Conservation (phyloP, 1,284 basidiomycete genomes). For the Ganoderma boninense region DNA sequence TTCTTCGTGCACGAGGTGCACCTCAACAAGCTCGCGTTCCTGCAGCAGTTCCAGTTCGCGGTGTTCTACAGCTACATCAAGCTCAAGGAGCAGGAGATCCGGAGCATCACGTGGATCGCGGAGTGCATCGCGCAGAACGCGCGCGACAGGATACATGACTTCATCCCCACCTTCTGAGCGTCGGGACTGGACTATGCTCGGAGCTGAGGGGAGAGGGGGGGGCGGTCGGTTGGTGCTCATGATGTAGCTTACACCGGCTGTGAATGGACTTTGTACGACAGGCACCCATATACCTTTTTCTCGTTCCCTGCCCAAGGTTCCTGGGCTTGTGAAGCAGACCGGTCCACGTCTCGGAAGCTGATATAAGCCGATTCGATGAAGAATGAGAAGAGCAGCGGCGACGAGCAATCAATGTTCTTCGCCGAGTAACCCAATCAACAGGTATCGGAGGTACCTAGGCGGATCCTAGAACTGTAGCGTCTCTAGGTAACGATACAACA, state of each 20-base stretch:
- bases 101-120: slow-evolving; percentile 97
- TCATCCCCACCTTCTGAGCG: slow-evolving; percentile 88
- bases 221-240: background rate
- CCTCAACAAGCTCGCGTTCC: slow-evolving; percentile 91
- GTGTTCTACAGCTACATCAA: slow-evolving; percentile 96
- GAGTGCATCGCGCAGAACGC: slow-evolving; percentile 97
- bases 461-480: background rate
- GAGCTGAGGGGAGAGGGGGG: background rate
- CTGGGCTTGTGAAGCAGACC: background rate
- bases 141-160: slow-evolving; percentile 92
- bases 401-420: background rate
- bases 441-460: background rate
- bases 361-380: background rate
- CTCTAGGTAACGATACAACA: background rate
- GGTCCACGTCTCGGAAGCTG: too few relatives aligned
- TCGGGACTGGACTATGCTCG: slow-evolving; percentile 41
- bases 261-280: slow-evolving; percentile 25
- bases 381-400: background rate
- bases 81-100: slow-evolving; percentile 99
- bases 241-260: background rate
- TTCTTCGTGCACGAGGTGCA: slow-evolving; percentile 97
- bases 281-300: slow-evolving; percentile 32
- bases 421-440: background rate
- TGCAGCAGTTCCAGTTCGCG: slow-evolving; percentile 95
- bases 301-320: too few relatives aligned